Evolutionary conservation across 768 basidiomycete genomes (phyloP).

Genomic region (Lentinula detonsa): DNA sequence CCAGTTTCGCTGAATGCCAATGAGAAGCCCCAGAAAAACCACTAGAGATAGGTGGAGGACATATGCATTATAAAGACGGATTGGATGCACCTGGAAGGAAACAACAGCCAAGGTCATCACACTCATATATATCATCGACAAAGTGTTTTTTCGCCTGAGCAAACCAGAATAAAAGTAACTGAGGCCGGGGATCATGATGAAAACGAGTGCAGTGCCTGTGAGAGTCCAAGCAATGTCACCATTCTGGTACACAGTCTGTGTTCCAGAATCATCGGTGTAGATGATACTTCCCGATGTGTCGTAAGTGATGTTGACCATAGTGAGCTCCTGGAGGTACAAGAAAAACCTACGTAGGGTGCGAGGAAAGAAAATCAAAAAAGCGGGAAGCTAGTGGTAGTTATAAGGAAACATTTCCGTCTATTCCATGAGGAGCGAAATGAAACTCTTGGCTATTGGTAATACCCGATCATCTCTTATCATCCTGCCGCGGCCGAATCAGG

Average conservation of each 20-base stretch:
- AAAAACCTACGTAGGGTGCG: neutral
- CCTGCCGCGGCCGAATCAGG: neutral
- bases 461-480: neutral
- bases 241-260: conserved; percentile 33
- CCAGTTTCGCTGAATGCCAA: conserved; percentile 83
- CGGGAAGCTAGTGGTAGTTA: neutral
- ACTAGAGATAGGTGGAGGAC: conserved; percentile 33
- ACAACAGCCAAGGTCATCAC: conserved; percentile 76
- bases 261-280: conserved; percentile 23
- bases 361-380: neutral
- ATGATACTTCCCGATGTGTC: conserved; percentile 25
- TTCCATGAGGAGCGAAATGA: neutral
- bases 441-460: neutral
- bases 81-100: conserved; percentile 62
- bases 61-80: conserved; percentile 1
- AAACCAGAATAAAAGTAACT: conserved; percentile 91
- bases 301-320: conserved; percentile 13
- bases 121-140: conserved; percentile 81
- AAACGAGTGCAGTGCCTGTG: conserved; percentile 73
- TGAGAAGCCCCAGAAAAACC: conserved; percentile 98
- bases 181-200: conserved; percentile 80
- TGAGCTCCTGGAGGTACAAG: neutral
- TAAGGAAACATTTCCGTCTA: neutral
- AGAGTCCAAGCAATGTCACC: conserved; percentile 57
- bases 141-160: conserved; percentile 86